Base-by-base conservation (phyloP, 2,329 filamentous ascomycete genomes). In the Hymenoscyphus infarciens region DNA sequence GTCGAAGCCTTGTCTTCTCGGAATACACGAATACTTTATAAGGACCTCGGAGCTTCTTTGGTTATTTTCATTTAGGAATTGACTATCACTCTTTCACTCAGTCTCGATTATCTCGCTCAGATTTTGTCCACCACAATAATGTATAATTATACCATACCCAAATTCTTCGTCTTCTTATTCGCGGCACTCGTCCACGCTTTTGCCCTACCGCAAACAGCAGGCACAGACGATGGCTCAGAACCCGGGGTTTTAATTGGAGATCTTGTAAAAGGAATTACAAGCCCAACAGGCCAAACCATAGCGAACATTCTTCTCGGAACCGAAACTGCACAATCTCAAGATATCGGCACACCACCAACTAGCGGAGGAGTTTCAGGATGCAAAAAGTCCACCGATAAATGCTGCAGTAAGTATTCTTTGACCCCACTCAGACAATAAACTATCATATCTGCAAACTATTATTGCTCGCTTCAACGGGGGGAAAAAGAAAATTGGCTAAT, bases 261-360 rank as follows among this genome's bases (percentile, higher is more conserved):
- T n/a, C 56, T 57, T n/a, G 59, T 57, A 15, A 38, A 56, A 0
- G 60, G 62, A 27, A 60, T 49, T 13, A 63, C 55, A 2, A 66
- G 57, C 3, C n/a, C 62, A 19, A 56, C 59, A 15, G 64, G 64
- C 4, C 55, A 61, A 27, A 56, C 60, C 3, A 54, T 66, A 5
- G 31, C 64, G 27, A 55, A 66, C 15, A 64, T 66, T 29, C 57
- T 66, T 5, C 55, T 61, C 42, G 64, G 64, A 1, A 57, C n/a
- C 16, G 62, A 53, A 29, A 42, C 60, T 25, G 62, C 64, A 19
- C 42, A 59, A 16, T 57, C 53, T 22, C 45, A 52, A 25, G 60
- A 62, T 22, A 61, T 61, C 16, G 53, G 15, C 42, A 57, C 42
- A 38, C 15, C 27, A 31, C 49, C 52, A 49, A 56, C n/a, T 27